phyloP scores from a whole-genome alignment of 345 rosid genomes.

The Kandelia obovata region DNA sequence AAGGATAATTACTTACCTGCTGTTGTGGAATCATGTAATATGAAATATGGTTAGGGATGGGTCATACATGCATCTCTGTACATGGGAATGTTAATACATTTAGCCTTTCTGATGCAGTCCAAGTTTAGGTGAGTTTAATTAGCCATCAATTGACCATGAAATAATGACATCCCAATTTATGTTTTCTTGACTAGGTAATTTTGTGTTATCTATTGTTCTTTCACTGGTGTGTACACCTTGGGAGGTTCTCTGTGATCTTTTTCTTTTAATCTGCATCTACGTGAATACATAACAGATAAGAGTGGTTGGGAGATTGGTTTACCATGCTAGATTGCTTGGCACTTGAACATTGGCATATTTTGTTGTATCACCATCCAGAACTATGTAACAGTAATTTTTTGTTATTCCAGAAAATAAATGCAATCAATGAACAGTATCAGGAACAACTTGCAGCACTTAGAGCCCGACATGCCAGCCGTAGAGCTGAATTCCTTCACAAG shows the following conservation, averaged over 20 bases:
- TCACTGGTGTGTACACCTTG: background rate
- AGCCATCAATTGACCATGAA: background rate
- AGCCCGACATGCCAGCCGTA: constrained; percentile 54
- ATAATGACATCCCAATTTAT: background rate
- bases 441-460: constrained; percentile 66
- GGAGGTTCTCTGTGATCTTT: background rate
- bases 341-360: no score
- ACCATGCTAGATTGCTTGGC: no score
- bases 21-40: no score
- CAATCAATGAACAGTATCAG: constrained; percentile 60
- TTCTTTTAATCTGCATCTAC: no score
- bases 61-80: background rate
- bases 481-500: constrained; percentile 66
- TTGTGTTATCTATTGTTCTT: background rate
- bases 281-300: no score
- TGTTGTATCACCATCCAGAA: background rate
- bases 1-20: background rate
- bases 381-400: background rate
- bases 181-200: background rate
- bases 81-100: background rate
- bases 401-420: constrained; percentile 56
- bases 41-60: no score
- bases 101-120: background rate
- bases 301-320: no score
- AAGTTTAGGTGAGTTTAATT: background rate